Conservation (phyloP, 495 filamentous ascomycete species). For the Thozetella sp. region DNA sequence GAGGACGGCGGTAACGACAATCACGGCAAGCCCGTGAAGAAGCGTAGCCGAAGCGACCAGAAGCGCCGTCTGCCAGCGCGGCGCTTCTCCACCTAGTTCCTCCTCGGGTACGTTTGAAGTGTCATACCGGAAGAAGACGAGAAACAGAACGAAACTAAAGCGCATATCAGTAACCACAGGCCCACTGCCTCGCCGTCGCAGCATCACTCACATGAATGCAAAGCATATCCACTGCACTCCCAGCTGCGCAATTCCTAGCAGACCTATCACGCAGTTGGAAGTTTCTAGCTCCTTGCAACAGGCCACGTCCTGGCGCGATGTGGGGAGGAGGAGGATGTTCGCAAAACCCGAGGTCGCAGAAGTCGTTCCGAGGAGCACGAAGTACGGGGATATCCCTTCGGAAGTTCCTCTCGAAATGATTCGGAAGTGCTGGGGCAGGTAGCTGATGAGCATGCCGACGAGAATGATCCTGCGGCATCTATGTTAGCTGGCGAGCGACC, state of each 20-base stretch:
- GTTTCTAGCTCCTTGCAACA: conserved; percentile 83
- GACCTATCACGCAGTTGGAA: conserved; percentile 79
- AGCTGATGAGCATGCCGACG: conserved; percentile 88
- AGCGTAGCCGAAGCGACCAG: conserved; percentile 69
- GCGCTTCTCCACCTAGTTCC: conserved; percentile 39
- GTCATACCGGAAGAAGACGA: conserved; percentile 78
- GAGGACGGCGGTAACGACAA: conserved; percentile 67
- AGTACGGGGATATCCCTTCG: conserved; percentile 94
- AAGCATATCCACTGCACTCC: conserved; percentile 92
- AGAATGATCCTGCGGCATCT: conserved; percentile 68
- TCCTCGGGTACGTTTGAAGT: conserved; percentile 50
- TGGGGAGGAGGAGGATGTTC: conserved; percentile 84
- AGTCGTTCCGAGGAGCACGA: conserved; percentile 87
- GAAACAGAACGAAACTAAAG: conserved; percentile 76
- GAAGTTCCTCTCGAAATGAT: conserved; percentile 86
- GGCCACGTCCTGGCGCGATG: conserved; percentile 73
- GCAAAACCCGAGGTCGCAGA: conserved; percentile 85
- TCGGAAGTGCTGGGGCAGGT: conserved; percentile 90
- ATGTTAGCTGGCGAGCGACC: conserved; percentile 10
- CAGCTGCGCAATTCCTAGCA: conserved; percentile 88
- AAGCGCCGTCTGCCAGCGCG: conserved; percentile 76
- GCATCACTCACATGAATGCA: conserved; percentile 74
- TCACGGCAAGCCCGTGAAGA: conserved; percentile 67
- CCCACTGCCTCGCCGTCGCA: not conserved
- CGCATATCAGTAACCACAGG: not conserved